These are phyloP conservation scores for Linaria vulgaris DNA, from an alignment of 257 asterid genomes.

Conservation along the genomic window DNA sequence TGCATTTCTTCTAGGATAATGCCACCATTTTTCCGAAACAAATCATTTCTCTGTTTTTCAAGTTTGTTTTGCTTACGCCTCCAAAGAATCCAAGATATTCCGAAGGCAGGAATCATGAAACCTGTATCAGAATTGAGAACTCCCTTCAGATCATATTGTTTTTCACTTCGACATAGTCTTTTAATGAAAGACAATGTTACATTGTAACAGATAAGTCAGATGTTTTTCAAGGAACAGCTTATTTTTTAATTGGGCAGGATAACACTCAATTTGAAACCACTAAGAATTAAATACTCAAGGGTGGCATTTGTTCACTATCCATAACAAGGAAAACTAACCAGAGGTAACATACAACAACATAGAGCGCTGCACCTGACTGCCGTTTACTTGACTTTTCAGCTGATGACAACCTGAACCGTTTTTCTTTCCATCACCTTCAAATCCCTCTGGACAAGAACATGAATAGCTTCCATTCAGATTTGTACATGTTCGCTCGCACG, in stretches of 20 bases:
- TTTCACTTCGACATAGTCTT: slow-evolving; percentile 11
- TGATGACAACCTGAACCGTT: background rate
- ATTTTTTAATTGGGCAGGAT: too few relatives aligned
- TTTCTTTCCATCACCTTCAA: slow-evolving; percentile 3
- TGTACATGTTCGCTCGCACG: background rate
- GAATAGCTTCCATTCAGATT: slow-evolving; percentile 4
- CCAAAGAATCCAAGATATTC: slow-evolving; percentile 33
- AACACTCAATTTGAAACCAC: background rate
- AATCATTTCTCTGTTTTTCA: slow-evolving; percentile 29
- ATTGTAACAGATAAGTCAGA: too few relatives aligned
- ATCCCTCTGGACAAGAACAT: slow-evolving; percentile 26
- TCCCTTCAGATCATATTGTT: background rate
- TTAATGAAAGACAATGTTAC: background rate
- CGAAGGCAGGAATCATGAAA: slow-evolving; percentile 14
- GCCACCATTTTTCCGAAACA: slow-evolving; percentile 46
- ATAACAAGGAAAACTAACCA: too few relatives aligned
- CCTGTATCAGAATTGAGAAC: background rate
- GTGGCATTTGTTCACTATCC: too few relatives aligned
- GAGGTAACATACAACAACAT: too few relatives aligned
- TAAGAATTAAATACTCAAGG: too few relatives aligned
- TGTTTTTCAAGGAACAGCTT: too few relatives aligned
- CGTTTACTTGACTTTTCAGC: background rate
- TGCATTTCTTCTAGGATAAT: slow-evolving; percentile 6
- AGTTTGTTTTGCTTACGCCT: slow-evolving; percentile 30
- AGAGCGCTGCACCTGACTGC: too few relatives aligned